Conservation (phyloP, 2,329 filamentous ascomycete genomes). For the Boeremia lycopersici region DNA sequence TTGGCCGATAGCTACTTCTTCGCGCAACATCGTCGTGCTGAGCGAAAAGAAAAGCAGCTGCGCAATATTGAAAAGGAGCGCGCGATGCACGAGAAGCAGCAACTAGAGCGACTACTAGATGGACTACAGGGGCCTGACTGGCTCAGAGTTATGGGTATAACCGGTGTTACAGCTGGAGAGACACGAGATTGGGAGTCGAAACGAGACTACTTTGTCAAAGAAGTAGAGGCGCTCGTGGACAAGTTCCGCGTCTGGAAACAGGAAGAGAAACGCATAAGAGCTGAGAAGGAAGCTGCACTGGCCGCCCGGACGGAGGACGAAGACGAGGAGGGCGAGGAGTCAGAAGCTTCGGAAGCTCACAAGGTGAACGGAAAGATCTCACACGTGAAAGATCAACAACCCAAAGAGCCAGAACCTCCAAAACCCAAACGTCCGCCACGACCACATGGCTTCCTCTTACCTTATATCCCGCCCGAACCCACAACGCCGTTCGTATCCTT, state of each 20-base stretch:
- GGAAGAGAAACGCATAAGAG: conserved; percentile 83
- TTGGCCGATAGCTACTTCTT: conserved; percentile 62
- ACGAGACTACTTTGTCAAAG: conserved; percentile 80
- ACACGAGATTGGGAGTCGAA: conserved; percentile 88
- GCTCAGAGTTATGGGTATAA: conserved; percentile 90
- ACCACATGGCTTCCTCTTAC: conserved; percentile 41
- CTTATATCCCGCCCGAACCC: conserved; percentile 39
- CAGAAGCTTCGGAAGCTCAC: conserved; percentile 43
- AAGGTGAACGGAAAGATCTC: conserved; percentile 16
- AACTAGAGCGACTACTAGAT: conserved; percentile 73
- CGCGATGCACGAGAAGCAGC: conserved; percentile 69
- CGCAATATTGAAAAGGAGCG: conserved; percentile 71
- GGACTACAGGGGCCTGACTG: conserved; percentile 90
- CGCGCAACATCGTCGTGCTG: conserved; percentile 64
- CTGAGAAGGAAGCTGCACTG: conserved; percentile 72
- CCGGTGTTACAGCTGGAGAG: conserved; percentile 79
- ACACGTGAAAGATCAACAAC: conserved; percentile 47
- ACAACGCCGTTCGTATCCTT: conserved; percentile 81
- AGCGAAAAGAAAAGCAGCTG: conserved; percentile 70
- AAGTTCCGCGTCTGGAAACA: conserved; percentile 90
- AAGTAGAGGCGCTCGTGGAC: conserved; percentile 79
- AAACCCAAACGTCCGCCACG: conserved; percentile 41
- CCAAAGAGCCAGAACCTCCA: conserved; percentile 48
- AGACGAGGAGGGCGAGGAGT: conserved; percentile 44
- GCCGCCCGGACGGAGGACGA: conserved; percentile 57